A percentile compares a stretch with the other conserved stretches of the same genome.
These are phyloP conservation scores for Haematococcus lacustris DNA, from an alignment of 139 green algal species.

Conservation along the genomic window DNA sequence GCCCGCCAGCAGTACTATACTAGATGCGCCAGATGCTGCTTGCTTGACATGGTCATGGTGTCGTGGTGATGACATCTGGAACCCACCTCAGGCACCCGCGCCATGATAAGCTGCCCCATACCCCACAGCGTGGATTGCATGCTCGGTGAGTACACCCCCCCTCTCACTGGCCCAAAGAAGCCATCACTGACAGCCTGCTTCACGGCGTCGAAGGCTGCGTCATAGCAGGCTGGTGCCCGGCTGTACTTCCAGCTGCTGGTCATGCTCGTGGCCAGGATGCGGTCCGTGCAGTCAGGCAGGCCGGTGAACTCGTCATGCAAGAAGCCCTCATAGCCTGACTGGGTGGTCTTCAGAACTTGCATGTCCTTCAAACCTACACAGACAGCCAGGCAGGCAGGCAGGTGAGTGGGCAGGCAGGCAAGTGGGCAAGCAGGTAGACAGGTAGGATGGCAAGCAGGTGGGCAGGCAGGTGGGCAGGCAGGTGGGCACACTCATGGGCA, in stretches of 20 bases:
- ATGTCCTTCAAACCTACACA: constrained; percentile 15
- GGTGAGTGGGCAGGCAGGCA: too few species aligned
- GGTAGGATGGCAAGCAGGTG: too few species aligned
- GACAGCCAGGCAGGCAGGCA: too few species aligned
- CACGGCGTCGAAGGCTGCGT: not conserved
- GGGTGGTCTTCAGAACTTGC: constrained; percentile 82
- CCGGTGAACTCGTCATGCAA: constrained; percentile 82
- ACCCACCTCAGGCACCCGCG: constrained; percentile 43
- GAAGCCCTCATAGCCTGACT: constrained; percentile 89
- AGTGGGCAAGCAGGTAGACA: too few species aligned
- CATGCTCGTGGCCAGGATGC: constrained; percentile 84
- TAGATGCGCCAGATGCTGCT: too few species aligned
- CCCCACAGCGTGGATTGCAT: constrained; percentile 89
- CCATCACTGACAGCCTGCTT: constrained; percentile 18
- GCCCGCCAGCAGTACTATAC: too few species aligned
- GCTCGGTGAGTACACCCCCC: constrained; percentile 81
- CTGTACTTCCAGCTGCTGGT: constrained; percentile 82
- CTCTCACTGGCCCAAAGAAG: constrained; percentile 77
- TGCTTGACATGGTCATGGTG: too few species aligned
- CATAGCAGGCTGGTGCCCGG: too few species aligned
- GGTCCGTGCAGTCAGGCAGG: constrained; percentile 74
- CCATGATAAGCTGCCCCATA: constrained; percentile 67
- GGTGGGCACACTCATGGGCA: too few species aligned
- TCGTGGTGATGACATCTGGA: too few species aligned
- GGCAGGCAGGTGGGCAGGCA: too few species aligned